These are phyloP conservation scores for Claviceps humidiphila DNA, from an alignment of 2,329 filamentous ascomycete genomes.

Conservation along the genomic window DNA sequence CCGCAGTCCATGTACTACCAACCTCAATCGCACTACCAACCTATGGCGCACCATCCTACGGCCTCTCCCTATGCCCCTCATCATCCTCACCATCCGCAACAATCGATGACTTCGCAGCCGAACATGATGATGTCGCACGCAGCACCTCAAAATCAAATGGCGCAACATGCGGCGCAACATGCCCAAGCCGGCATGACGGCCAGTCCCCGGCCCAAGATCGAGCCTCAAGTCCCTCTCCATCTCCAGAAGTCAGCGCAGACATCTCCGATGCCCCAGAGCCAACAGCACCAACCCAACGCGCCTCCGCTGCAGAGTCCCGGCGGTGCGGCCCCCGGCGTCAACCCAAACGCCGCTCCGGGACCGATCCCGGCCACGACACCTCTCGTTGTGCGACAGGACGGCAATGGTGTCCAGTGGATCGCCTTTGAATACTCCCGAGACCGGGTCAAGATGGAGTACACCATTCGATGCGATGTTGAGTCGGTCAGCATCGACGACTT, in stretches of 20 bases:
- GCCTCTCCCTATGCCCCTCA: slow-evolving; percentile 46
- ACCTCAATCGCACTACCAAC: slow-evolving; percentile 47
- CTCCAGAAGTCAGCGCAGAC: slow-evolving; percentile 40
- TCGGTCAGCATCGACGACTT: slow-evolving; percentile 86
- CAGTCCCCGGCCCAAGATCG: slow-evolving; percentile 51
- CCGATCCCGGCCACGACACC: slow-evolving; percentile 95
- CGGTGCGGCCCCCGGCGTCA: slow-evolving; percentile 40
- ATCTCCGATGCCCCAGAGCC: slow-evolving; percentile 27
- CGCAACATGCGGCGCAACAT: slow-evolving; percentile 45
- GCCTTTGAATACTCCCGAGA: slow-evolving; percentile 96
- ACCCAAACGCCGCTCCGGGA: slow-evolving; percentile 83
- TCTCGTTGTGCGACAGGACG: slow-evolving; percentile 83
- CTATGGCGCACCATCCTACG: slow-evolving; percentile 50
- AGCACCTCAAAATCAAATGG: slow-evolving; percentile 43
- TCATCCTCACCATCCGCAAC: slow-evolving; percentile 30
- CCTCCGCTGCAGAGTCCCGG: slow-evolving; percentile 26
- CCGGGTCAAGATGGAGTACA: slow-evolving; percentile 98
- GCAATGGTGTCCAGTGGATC: slow-evolving; percentile 97
- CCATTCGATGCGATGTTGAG: slow-evolving; percentile 93
- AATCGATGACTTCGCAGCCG: slow-evolving; percentile 50
- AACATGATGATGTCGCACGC: slow-evolving; percentile 55
- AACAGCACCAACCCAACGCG: slow-evolving; percentile 25
- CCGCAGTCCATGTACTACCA: slow-evolving; percentile 70
- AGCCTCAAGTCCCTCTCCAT: slow-evolving; percentile 46
- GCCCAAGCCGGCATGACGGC: slow-evolving; percentile 41